phyloP scores from a whole-genome alignment of 2,329 filamentous ascomycete species.

The Aspergillus tamarii region DNA sequence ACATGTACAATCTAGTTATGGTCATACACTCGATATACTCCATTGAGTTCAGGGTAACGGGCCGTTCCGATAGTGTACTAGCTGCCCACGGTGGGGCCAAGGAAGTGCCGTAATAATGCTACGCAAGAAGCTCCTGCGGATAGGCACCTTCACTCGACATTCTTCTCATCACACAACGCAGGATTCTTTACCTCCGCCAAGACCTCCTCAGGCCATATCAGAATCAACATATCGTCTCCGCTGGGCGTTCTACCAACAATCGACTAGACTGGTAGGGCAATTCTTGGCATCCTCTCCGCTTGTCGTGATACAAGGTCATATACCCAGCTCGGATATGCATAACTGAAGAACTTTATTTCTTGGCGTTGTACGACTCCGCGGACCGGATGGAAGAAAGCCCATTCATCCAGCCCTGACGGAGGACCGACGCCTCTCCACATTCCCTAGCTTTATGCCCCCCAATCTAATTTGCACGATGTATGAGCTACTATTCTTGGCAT shows the following conservation, averaged over 20 bases:
- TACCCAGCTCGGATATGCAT: background rate
- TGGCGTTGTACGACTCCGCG: background rate
- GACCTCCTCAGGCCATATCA: background rate
- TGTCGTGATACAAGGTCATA: background rate
- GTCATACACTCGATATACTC: background rate
- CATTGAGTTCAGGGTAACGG: background rate
- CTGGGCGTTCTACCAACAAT: background rate
- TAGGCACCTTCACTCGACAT: background rate
- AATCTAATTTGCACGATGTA: background rate
- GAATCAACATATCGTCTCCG: background rate
- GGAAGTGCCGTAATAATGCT: background rate
- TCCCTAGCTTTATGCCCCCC: background rate
- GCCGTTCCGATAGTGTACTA: background rate
- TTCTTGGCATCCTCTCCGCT: background rate
- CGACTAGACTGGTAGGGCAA: background rate
- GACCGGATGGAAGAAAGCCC: background rate
- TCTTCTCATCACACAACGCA: background rate
- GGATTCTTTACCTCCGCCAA: background rate
- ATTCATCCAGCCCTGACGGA: background rate
- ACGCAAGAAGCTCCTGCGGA: rapidly evolving
- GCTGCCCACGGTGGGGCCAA: background rate
- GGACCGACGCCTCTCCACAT: background rate
- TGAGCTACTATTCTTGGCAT: background rate
- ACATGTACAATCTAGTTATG: background rate
- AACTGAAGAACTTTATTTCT: background rate